phyloP scores from a whole-genome alignment of 2,329 filamentous ascomycete genomes.

The Fusarium anthophilum region DNA sequence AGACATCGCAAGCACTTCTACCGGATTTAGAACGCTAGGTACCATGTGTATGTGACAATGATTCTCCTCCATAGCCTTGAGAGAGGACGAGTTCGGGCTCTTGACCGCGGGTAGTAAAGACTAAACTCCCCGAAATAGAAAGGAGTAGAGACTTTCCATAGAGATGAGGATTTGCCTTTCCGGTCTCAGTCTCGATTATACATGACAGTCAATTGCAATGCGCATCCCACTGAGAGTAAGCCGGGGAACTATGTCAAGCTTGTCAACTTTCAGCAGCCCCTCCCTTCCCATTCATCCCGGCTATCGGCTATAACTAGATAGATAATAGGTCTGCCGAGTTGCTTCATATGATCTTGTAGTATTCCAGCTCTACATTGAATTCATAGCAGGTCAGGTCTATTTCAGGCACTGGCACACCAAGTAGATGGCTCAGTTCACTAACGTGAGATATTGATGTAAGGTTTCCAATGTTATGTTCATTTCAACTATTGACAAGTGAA shows the following conservation, averaged over 20 bases:
- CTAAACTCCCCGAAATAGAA: fast-evolving
- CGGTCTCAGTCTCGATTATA: neutral
- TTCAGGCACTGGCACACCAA: neutral
- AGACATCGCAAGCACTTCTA: too few species aligned
- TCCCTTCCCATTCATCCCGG: neutral
- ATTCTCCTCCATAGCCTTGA: neutral
- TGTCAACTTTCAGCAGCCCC: neutral
- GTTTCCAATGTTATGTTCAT: neutral
- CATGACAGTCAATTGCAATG: neutral
- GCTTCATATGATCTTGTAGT: fast-evolving
- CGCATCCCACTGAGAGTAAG: fast-evolving
- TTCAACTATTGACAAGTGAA: neutral
- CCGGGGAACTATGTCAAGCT: neutral
- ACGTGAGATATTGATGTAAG: fast-evolving
- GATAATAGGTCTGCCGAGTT: fast-evolving
- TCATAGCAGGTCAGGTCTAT: neutral
- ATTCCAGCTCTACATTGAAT: fast-evolving
- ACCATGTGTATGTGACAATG: fast-evolving
- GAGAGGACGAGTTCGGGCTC: fast-evolving
- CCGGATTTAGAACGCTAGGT: fast-evolving
- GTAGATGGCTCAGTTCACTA: fast-evolving
- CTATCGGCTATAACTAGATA: fast-evolving
- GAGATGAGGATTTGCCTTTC: too few species aligned
- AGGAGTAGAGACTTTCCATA: neutral
- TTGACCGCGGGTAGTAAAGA: neutral